Percentiles rank a stretch among this genome's conserved stretches.
These are phyloP conservation scores for Hsuehochloa calcarea DNA, from an alignment of 176 grass and related monocot genomes.

Conservation along the genomic window DNA sequence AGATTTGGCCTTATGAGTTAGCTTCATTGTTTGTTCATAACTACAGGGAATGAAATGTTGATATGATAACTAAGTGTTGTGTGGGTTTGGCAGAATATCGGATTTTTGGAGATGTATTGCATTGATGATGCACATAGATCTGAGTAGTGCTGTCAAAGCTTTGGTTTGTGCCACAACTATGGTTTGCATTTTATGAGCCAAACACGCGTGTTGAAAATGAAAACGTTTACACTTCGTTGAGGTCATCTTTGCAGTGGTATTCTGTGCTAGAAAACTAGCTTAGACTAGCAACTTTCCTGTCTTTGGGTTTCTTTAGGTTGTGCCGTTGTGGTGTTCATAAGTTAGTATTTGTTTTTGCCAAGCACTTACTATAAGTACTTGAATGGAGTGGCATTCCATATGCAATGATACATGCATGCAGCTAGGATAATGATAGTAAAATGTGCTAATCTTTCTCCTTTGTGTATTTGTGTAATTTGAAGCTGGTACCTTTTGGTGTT, in stretches of 20 bases:
- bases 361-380: not conserved
- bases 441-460: not conserved
- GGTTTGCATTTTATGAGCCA: not conserved
- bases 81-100: not conserved
- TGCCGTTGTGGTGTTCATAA: not conserved
- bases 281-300: not conserved
- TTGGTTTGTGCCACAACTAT: not conserved
- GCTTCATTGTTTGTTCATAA: not conserved
- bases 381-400: not conserved
- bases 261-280: conserved; percentile 1
- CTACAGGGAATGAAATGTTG: not conserved
- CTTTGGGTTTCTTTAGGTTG: not conserved
- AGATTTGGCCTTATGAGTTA: conserved; percentile 6
- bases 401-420: not conserved
- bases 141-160: not conserved
- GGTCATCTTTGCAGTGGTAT: not conserved
- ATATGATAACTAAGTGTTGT: not conserved
- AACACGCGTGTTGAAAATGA: not conserved
- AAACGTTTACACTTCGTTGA: not conserved
- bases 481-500: not conserved
- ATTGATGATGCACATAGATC: not conserved
- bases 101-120: not conserved
- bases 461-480: not conserved
- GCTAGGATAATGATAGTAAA: conserved; percentile 9
- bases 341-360: not conserved